phyloP scores from a whole-genome alignment of 75 land plant species.

The Ceratopteris richardii region DNA sequence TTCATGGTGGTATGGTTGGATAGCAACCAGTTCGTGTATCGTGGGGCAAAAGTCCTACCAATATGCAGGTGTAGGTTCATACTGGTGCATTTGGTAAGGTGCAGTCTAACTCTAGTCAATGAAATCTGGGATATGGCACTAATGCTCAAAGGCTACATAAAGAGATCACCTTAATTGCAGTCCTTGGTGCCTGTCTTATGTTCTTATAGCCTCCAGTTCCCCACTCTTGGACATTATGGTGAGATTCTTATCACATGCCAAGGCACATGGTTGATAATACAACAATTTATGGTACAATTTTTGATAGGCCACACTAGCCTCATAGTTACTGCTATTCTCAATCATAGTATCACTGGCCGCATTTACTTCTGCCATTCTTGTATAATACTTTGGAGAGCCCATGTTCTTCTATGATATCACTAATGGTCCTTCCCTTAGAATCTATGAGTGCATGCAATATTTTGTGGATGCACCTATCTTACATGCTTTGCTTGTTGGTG shows the following conservation, averaged over 20 bases:
- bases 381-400: slow-evolving; percentile 80
- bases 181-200: slow-evolving; percentile 63
- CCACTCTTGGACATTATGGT: slow-evolving; percentile 47
- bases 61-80: too few relatives aligned
- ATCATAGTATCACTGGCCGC: slow-evolving; percentile 69
- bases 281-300: slow-evolving; percentile 73
- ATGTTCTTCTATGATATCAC: slow-evolving; percentile 68
- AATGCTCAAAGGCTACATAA: slow-evolving; percentile 88
- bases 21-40: too few relatives aligned
- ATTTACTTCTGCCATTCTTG: slow-evolving; percentile 75
- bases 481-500: slow-evolving; percentile 67
- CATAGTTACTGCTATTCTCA: slow-evolving; percentile 84
- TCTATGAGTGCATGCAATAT: slow-evolving; percentile 79
- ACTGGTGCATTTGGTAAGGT: too few relatives aligned
- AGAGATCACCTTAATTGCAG: slow-evolving; percentile 64
- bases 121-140: too few relatives aligned
- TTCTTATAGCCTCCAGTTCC: slow-evolving; percentile 88
- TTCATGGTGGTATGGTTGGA: too few relatives aligned
- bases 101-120: too few relatives aligned
- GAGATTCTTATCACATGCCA: slow-evolving; percentile 46
- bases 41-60: too few relatives aligned
- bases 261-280: slow-evolving; percentile 56
- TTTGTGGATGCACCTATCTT: slow-evolving; percentile 64
- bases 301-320: slow-evolving; percentile 72
- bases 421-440: slow-evolving; percentile 67